phyloP scores from a whole-genome alignment of 768 basidiomycete genomes.

The Boletus rufocinnamomeus region DNA sequence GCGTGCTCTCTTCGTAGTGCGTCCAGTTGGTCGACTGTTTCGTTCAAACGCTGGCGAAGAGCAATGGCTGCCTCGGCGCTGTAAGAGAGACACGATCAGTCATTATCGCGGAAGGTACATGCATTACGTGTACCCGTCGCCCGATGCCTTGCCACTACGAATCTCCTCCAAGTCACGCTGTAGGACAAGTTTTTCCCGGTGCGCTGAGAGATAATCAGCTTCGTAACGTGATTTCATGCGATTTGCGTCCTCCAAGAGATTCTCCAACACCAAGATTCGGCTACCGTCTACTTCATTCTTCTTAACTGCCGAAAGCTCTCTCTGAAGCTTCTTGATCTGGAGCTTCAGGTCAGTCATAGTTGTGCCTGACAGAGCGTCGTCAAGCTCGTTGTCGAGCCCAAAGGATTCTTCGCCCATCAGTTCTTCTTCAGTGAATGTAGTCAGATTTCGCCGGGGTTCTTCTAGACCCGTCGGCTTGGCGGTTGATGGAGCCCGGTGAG shows the following conservation, averaged over 20 bases:
- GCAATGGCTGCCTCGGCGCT: slow-evolving; percentile 89
- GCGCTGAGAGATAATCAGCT: slow-evolving; percentile 79
- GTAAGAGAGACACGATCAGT: slow-evolving; percentile 10
- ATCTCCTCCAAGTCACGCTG: slow-evolving; percentile 88
- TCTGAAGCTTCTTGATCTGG: slow-evolving; percentile 75
- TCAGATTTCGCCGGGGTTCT: slow-evolving; percentile 22
- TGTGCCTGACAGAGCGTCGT: slow-evolving; percentile 78
- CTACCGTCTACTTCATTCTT: slow-evolving; percentile 78
- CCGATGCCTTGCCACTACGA: slow-evolving; percentile 77
- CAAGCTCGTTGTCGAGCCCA: slow-evolving; percentile 83
- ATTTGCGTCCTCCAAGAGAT: slow-evolving; percentile 87
- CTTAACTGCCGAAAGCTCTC: slow-evolving; percentile 75
- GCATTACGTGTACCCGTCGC: slow-evolving; percentile 64
- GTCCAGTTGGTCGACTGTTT: slow-evolving; percentile 83
- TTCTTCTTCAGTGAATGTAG: slow-evolving; percentile 48
- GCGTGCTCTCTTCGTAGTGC: slow-evolving; percentile 63
- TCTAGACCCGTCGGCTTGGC: slow-evolving; percentile 27
- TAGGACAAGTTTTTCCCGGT: slow-evolving; percentile 78
- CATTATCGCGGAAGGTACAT: neutral
- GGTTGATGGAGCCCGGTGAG: slow-evolving; percentile 48
- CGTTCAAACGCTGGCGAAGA: slow-evolving; percentile 82
- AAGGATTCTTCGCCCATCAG: slow-evolving; percentile 50
- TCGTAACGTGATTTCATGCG: slow-evolving; percentile 90
- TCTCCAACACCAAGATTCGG: slow-evolving; percentile 83
- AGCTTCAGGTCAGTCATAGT: slow-evolving; percentile 93